Percentiles rank a stretch among this genome's conserved stretches.
Evolutionary conservation across 371 early-diverging fungal genomes (phyloP).

Genomic region (Conidiobolus incongruus): DNA sequence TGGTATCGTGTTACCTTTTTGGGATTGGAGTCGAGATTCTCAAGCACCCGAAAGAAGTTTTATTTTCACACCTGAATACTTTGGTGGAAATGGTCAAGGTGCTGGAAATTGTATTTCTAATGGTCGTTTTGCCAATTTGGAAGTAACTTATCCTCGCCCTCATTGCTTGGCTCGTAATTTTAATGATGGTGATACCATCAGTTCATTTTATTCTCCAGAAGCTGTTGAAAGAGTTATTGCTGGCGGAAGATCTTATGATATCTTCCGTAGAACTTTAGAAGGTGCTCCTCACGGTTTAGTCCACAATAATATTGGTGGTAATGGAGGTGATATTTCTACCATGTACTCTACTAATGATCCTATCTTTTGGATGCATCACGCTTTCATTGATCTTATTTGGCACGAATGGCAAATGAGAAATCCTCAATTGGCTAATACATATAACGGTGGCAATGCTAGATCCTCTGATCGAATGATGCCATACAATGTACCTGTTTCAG

Average conservation of each 20-base stretch:
- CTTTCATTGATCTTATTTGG: slow-evolving; percentile 1
- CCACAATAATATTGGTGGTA: slow-evolving; percentile 3
- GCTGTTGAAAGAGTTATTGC: not conserved
- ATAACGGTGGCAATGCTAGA: not conserved
- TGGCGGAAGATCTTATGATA: not conserved
- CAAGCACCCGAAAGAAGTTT: slow-evolving; percentile 6
- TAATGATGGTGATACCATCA: slow-evolving; percentile 1
- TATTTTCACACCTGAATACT: slow-evolving; percentile 4
- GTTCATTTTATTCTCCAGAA: slow-evolving; percentile 4
- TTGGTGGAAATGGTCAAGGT: slow-evolving; percentile 9
- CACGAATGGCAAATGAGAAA: not conserved
- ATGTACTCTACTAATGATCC: slow-evolving; percentile 3
- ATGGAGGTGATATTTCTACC: slow-evolving; percentile 1
- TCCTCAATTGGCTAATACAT: not conserved
- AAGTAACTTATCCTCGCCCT: slow-evolving; percentile 1
- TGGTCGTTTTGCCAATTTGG: slow-evolving; percentile 5
- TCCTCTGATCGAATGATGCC: not conserved
- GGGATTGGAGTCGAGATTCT: slow-evolving; percentile 20
- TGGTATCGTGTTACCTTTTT: slow-evolving; percentile 21
- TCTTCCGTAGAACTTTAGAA: slow-evolving; percentile 1
- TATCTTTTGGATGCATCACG: slow-evolving; percentile 1
- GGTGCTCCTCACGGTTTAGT: slow-evolving; percentile 4
- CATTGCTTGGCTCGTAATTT: slow-evolving; percentile 8
- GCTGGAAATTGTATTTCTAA: slow-evolving; percentile 7
- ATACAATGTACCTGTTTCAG: slow-evolving; percentile 3